Conservation (phyloP, 2,329 filamentous ascomycete genomes). For the Trichoderma sp. region DNA sequence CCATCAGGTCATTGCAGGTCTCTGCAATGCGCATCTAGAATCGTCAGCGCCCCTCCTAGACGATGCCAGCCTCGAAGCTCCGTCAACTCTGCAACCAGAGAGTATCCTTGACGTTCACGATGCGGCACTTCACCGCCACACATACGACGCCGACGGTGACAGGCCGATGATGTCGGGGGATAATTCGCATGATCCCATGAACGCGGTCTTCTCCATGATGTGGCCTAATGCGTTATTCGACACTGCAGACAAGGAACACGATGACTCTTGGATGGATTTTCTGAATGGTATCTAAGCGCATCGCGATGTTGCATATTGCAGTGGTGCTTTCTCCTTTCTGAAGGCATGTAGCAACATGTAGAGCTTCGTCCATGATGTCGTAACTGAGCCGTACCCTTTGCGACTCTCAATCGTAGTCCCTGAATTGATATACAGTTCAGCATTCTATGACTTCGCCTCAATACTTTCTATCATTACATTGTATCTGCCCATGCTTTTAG, state of each 20-base stretch:
- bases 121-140: neutral
- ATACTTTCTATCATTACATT: constrained; percentile 37
- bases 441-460: constrained; percentile 25
- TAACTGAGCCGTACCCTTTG: no score
- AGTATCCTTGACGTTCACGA: neutral
- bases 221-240: constrained; percentile 47
- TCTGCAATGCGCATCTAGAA: constrained; percentile 45
- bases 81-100: neutral
- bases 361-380: no score
- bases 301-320: neutral
- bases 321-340: no score
- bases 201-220: constrained; percentile 49
- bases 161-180: constrained; percentile 35
- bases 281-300: constrained; percentile 4
- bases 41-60: neutral
- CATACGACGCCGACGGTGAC: constrained; percentile 23
- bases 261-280: constrained; percentile 21
- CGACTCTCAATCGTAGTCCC: no score
- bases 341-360: no score
- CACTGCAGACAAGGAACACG: neutral
- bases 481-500: constrained; percentile 35
- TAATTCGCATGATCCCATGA: constrained; percentile 48
- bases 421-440: no score
- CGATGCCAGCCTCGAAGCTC: neutral
- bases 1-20: constrained; percentile 45